Evolutionary conservation across 371 early-diverging fungal genomes (phyloP).

Genomic region (Cokeromyces recurvatus): DNA sequence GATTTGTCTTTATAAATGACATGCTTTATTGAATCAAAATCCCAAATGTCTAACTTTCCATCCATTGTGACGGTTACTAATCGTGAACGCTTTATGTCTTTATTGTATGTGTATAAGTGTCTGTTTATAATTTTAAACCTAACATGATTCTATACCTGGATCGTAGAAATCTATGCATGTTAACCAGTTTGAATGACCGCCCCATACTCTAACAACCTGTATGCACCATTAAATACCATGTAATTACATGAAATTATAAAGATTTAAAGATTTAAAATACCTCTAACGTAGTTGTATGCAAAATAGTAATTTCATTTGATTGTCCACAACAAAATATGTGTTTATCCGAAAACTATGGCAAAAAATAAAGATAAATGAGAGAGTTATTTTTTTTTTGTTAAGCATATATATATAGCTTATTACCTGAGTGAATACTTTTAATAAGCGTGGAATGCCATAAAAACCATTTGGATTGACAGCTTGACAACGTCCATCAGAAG

Average conservation of each 20-base stretch:
- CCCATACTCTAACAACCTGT: constrained; percentile 63
- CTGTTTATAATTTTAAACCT: neutral
- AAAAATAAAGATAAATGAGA: neutral
- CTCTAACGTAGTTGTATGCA: constrained; percentile 46
- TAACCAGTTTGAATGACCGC: constrained; percentile 64
- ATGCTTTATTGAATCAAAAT: constrained; percentile 40
- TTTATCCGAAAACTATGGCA: constrained; percentile 25
- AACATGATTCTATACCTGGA: constrained; percentile 39
- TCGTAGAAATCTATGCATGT: constrained; percentile 53
- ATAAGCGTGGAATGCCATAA: constrained; percentile 48
- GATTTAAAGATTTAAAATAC: no score
- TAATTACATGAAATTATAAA: neutral
- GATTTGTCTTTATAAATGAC: constrained; percentile 36
- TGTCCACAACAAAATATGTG: constrained; percentile 45
- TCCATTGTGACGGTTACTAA: constrained; percentile 41
- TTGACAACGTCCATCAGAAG: constrained; percentile 67
- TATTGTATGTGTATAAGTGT: neutral
- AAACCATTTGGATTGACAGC: constrained; percentile 57
- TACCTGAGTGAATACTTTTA: constrained; percentile 41
- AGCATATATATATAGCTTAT: neutral
- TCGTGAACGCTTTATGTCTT: constrained; percentile 17
- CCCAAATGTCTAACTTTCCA: constrained; percentile 46
- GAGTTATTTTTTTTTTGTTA: neutral
- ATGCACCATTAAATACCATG: constrained; percentile 21
- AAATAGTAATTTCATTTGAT: constrained; percentile 38